Evolutionary conservation across 2,329 filamentous ascomycete species (phyloP).

Genomic region (Chrysoporthe deuterocubensis): DNA sequence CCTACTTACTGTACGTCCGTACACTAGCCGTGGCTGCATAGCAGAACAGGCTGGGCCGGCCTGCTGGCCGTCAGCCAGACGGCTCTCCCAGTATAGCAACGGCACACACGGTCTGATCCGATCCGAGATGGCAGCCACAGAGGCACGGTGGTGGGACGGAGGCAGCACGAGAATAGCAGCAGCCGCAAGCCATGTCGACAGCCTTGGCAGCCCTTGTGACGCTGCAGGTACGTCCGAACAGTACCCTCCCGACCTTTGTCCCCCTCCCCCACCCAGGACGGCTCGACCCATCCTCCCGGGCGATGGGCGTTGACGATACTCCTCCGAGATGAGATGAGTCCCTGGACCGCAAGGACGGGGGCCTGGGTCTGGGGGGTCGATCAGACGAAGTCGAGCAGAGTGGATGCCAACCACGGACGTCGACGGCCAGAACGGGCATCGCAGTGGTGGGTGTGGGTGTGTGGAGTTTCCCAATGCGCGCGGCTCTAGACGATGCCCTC

Average conservation of each 20-base stretch:
- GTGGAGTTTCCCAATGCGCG: slow-evolving; percentile 13
- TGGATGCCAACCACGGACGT: slow-evolving; percentile 1
- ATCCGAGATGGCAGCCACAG: not conserved
- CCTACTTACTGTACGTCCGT: too few species aligned
- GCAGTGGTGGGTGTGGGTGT: not conserved
- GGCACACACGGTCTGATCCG: not conserved
- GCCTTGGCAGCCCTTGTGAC: not conserved
- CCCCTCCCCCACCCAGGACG: too few species aligned
- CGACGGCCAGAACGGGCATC: not conserved
- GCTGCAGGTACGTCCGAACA: not conserved
- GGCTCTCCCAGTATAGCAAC: not conserved
- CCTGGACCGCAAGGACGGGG: too few species aligned
- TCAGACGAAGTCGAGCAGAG: not conserved
- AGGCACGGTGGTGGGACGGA: not conserved
- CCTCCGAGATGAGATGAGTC: not conserved
- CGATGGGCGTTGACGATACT: too few species aligned
- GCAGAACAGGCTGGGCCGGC: slow-evolving; percentile 9
- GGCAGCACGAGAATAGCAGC: slow-evolving; percentile 25
- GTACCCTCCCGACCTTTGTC: not conserved
- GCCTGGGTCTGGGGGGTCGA: not conserved
- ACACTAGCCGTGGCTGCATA: not conserved
- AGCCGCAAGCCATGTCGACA: slow-evolving; percentile 13
- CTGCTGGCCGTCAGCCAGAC: slow-evolving; percentile 13
- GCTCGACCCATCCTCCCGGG: too few species aligned
- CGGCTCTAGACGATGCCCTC: slow-evolving; percentile 11